These are phyloP conservation scores for Fremontodendron californicum DNA, from an alignment of 345 rosid species.

Conservation along the genomic window DNA sequence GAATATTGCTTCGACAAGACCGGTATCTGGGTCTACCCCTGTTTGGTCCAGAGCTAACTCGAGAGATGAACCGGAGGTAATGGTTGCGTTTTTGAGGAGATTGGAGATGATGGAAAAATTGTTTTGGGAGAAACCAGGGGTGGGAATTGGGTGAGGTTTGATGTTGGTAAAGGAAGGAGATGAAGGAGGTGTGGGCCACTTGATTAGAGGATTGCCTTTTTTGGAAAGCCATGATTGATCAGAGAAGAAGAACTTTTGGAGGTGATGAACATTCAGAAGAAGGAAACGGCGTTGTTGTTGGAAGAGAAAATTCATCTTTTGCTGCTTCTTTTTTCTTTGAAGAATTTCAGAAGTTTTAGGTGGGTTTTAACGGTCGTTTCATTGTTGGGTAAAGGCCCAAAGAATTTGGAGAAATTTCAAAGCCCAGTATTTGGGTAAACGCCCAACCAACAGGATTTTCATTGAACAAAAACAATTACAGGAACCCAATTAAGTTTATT, in stretches of 20 bases:
- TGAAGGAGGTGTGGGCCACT: constrained; percentile 29
- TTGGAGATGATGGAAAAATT: constrained; percentile 46
- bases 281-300: not conserved
- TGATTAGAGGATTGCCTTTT: constrained; percentile 34
- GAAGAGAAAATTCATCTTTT: not conserved
- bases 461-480: constrained; percentile 7
- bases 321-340: no score
- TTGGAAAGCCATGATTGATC: constrained; percentile 31
- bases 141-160: constrained; percentile 15
- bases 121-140: constrained; percentile 27
- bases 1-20: constrained; percentile 47
- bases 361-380: not conserved
- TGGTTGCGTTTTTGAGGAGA: constrained; percentile 43
- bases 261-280: constrained; percentile 9
- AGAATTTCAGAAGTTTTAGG: constrained; percentile 1
- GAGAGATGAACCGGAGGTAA: constrained; percentile 41
- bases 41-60: constrained; percentile 49
- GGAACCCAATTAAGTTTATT: constrained; percentile 5
- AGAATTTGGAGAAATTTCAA: not conserved
- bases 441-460: constrained; percentile 17
- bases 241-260: constrained; percentile 19
- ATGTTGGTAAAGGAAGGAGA: constrained; percentile 24
- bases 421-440: not conserved
- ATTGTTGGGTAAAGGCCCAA: not conserved
- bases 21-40: constrained; percentile 46